phyloP scores from a whole-genome alignment of 2,329 filamentous ascomycete species.

The Monosporascus sp. region DNA sequence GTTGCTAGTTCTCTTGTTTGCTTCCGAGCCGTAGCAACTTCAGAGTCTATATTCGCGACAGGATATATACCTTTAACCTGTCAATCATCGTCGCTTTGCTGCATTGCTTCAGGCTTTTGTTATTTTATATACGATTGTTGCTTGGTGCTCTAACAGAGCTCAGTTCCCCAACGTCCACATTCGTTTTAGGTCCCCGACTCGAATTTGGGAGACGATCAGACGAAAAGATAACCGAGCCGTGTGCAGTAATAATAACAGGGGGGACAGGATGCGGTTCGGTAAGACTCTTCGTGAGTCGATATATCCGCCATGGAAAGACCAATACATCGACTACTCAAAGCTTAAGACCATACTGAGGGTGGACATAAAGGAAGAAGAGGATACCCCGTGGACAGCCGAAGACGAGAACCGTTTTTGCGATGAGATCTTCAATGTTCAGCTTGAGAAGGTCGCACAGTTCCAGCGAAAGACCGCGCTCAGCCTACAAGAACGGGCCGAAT shows the following conservation, averaged over 20 bases:
- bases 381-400: constrained; percentile 78
- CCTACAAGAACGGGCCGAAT: constrained; percentile 50
- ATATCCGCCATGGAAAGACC: constrained; percentile 83
- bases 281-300: constrained; percentile 75
- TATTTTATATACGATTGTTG: no score
- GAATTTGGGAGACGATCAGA: no score
- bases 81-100: neutral
- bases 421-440: constrained; percentile 87
- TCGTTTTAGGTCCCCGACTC: neutral
- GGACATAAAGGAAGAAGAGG: constrained; percentile 55
- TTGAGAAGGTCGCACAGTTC: constrained; percentile 91
- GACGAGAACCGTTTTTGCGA: constrained; percentile 94
- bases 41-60: no score
- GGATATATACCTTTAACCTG: no score
- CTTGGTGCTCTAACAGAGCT: no score
- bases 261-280: constrained; percentile 76
- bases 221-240: no score
- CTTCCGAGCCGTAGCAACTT: no score
- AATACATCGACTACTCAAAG: constrained; percentile 95
- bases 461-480: constrained; percentile 69
- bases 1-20: no score
- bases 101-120: neutral
- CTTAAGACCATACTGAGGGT: constrained; percentile 87
- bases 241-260: no score
- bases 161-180: neutral